Evolutionary conservation across 139 green algal genomes (phyloP), one percentile per base, ranked within the genome.

Genomic region (Chlorokybus atmophyticus): DNA sequence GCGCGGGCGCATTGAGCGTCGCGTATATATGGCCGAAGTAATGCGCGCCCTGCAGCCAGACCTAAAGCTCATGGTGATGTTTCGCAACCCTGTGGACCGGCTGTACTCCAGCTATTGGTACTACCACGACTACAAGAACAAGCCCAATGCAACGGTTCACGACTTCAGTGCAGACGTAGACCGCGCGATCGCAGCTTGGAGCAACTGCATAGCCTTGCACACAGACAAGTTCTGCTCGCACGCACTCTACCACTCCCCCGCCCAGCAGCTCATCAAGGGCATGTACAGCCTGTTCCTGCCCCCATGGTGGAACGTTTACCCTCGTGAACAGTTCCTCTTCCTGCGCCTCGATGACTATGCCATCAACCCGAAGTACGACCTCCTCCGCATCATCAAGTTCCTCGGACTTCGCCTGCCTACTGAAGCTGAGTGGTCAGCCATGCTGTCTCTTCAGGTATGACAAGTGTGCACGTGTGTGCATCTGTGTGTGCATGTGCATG

Each of bases 201-300:
- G 5, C 42, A 7, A 21, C 17, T 52, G 42, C 42, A 23, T 52
- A 21, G 42, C 6, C n/a, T 30, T 5, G 7, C 6, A 52, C 7
- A 17, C 42, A 17, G 42, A 7, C n/a, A 21, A 7, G 10, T 5
- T 7, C 7, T 52, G 42, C 42, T n/a, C 42, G 8, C 42, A 23
- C 42, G 5, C 6, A 5, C 6, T 26, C 42, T 52, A 52, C 42
- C 27, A 30, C 42, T 8, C 14, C 42, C n/a, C n/a, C n/a, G 17
- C 42, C 6, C 42, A 52, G 42, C 42, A 52, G 42, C 42, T 52
- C 10, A 52, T 28, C 42, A 52, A 52, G 42, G 42, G 42, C 42
- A 52, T 52, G 42, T 52, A 26, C 42, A 8, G n/a, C 7, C 6
- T 17, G 42, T 52, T 26, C 42, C 42, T 52, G 6, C 10, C 8